These are phyloP conservation scores for Didymella glomerata DNA, from an alignment of 2,329 filamentous ascomycete species.

Conservation along the genomic window DNA sequence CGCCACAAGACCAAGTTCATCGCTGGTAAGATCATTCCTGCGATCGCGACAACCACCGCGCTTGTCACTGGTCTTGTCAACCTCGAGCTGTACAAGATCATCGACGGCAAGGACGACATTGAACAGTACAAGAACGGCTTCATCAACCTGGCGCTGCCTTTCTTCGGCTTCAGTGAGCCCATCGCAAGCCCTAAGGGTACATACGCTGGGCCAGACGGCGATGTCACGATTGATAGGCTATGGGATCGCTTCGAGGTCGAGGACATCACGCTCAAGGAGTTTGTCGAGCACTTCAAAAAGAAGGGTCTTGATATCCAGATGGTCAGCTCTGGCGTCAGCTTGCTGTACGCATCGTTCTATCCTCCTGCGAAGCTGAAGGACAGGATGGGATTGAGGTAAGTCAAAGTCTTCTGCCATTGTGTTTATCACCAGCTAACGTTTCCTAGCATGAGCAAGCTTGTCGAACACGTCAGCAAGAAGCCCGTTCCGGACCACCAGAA, in stretches of 20 bases:
- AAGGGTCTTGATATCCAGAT: conserved; percentile 85
- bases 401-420: conserved; percentile 30
- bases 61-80: conserved; percentile 93
- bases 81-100: conserved; percentile 93
- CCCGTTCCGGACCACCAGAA: conserved; percentile 88
- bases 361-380: conserved; percentile 84
- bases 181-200: conserved; percentile 92
- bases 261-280: conserved; percentile 83
- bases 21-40: conserved; percentile 98
- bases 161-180: conserved; percentile 98
- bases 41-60: conserved; percentile 96
- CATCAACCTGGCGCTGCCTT: conserved; percentile 92
- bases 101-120: conserved; percentile 94
- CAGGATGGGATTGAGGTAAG: conserved; percentile 74
- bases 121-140: conserved; percentile 99
- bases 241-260: conserved; percentile 97
- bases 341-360: conserved; percentile 95
- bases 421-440: conserved; percentile 32
- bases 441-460: conserved; percentile 81
- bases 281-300: conserved; percentile 81
- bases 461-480: conserved; percentile 91
- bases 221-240: conserved; percentile 89
- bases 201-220: conserved; percentile 79
- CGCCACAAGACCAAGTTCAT: conserved; percentile 99
- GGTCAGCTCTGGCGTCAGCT: conserved; percentile 95